Base-by-base conservation (phyloP, 2,329 filamentous ascomycete species). In the Pseudogymnoascus sp. region DNA sequence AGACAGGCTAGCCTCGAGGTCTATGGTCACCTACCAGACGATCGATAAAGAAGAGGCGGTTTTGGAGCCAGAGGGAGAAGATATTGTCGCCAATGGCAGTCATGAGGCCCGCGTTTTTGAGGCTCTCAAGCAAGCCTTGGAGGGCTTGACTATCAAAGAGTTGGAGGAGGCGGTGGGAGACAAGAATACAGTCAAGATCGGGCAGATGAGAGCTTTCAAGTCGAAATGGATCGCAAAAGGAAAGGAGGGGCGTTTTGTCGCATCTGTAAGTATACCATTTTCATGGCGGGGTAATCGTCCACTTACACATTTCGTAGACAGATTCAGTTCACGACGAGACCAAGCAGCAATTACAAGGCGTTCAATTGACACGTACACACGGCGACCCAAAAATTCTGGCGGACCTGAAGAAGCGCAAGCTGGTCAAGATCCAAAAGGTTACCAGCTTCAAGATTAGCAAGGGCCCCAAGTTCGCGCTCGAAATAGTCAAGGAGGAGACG, bases 151-250 rank as follows among this genome's bases (percentile, higher is more conserved):
- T 68, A 88, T 97, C 65, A 79, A 83, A 68, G 90, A 93, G 68
- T 79, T 93, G 64, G 83, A 88, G 77, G 80, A 79, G 73, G 79
- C 79, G 63, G 86, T 93, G 68, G 88, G 89, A 63, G 86, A 89
- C 75, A 90, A 90, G 75, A 86, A 79, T 59, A 87, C 85, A 51
- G 82, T 87, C 60, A 93, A 91, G 78, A 81, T 97, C 66, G 95
- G 95, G n/a, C 89, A 95, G 75, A 92, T 92, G 71, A 96, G 95
- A 79, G 93, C 93, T 36, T 96, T 97, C 80, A 96, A 85, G 73
- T 83, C 86, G 75, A 88, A 87, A 73, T 89, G 86, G 86, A 88
- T 89, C 67, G 74, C 77, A 11, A 87, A 85, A 77, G 83, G 81
- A 67, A 81, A 84, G 69, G 80, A 82, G 23, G 81, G 82, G 67